Conservation (phyloP, 176 grass and related monocot species). For the Guadua angustifolia region DNA sequence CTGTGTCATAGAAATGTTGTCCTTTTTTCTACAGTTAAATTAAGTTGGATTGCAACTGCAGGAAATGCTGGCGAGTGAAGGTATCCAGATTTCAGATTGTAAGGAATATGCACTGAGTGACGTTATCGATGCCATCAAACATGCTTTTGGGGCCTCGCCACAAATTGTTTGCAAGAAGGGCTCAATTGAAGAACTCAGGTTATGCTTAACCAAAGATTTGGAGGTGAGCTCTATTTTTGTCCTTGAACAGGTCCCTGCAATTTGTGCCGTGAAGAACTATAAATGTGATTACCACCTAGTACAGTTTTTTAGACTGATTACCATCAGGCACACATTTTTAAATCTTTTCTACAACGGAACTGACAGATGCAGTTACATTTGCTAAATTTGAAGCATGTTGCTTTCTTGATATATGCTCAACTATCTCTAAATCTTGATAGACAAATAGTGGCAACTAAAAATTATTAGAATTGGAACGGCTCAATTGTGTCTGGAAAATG, state of each 20-base stretch:
- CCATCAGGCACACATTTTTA: background rate
- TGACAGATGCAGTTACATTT: background rate
- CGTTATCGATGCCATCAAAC: conserved; percentile 58
- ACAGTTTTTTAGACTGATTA: background rate
- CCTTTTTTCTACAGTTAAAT: conserved; percentile 5
- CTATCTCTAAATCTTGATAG: background rate
- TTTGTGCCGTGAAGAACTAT: background rate
- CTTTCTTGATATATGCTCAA: background rate
- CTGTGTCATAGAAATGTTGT: background rate
- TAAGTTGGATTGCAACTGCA: conserved; percentile 37
- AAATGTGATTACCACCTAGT: background rate
- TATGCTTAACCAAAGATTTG: conserved; percentile 93
- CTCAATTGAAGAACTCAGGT: conserved; percentile 79
- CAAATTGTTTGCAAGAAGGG: conserved; percentile 70
- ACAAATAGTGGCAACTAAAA: background rate
- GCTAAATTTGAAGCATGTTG: conserved; percentile 17
- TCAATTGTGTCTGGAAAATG: background rate
- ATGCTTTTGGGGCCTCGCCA: conserved; percentile 71
- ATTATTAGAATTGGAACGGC: background rate
- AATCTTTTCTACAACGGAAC: background rate
- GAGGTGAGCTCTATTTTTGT: conserved; percentile 58
- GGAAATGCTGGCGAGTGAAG: conserved; percentile 67
- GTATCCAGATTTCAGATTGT: conserved; percentile 55
- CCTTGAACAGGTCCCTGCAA: background rate
- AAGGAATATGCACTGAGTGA: conserved; percentile 62